These are phyloP conservation scores for Serpula lacrymans DNA, from an alignment of 768 basidiomycete species.

Conservation along the genomic window DNA sequence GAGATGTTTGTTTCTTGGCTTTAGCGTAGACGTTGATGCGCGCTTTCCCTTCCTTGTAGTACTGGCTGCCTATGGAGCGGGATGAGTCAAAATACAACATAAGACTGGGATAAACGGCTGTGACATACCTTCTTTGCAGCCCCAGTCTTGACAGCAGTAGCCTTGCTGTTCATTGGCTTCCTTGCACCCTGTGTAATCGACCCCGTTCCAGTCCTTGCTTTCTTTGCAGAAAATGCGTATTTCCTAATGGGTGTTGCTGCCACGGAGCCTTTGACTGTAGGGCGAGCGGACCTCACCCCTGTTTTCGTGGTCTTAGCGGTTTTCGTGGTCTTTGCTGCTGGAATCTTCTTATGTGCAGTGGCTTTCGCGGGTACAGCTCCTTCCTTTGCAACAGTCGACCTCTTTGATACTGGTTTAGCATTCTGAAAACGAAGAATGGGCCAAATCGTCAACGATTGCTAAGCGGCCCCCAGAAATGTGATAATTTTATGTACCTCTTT, in stretches of 20 bases:
- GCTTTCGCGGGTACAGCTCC: conserved; percentile 1
- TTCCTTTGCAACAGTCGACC: background rate
- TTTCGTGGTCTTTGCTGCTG: conserved; percentile 2
- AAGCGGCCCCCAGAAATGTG: background rate
- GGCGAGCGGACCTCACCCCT: too few species aligned
- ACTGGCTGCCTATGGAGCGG: conserved; percentile 3
- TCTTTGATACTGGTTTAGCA: conserved; percentile 8
- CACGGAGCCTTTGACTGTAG: conserved; percentile 6
- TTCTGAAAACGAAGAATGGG: conserved; percentile 8
- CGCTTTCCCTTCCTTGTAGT: too few species aligned
- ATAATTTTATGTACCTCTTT: conserved; percentile 15
- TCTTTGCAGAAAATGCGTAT: conserved; percentile 25
- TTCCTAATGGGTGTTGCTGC: conserved; percentile 9
- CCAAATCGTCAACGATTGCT: background rate
- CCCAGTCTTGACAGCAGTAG: conserved; percentile 2
- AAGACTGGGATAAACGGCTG: background rate
- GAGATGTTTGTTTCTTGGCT: too few species aligned
- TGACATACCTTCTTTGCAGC: conserved; percentile 9
- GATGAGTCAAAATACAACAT: background rate
- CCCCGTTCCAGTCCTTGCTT: conserved; percentile 14
- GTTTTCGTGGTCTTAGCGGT: background rate
- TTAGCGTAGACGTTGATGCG: too few species aligned
- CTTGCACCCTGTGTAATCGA: conserved; percentile 5
- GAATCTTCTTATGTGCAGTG: conserved; percentile 3
- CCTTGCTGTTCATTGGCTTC: conserved; percentile 8